Percentiles rank a stretch among this genome's conserved stretches.
Conservation (phyloP, 2,329 filamentous ascomycete species). For the Fusarium napiforme region DNA sequence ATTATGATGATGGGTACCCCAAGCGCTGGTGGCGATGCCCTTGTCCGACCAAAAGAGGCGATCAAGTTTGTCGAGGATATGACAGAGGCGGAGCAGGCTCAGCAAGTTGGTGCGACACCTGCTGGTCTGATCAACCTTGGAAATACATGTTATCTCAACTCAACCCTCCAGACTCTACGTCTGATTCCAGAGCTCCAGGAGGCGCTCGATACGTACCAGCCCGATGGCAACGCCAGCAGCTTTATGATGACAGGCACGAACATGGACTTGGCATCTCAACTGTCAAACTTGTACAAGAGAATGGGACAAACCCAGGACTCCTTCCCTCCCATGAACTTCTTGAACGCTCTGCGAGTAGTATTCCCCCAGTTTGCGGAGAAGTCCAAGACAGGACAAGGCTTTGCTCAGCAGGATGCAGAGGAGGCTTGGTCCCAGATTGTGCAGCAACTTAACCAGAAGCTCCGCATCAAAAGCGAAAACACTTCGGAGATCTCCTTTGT, state of each 20-base stretch:
- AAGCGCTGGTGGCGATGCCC: constrained; percentile 68
- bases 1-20: constrained; percentile 99
- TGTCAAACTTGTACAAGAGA: constrained; percentile 85
- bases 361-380: constrained; percentile 96
- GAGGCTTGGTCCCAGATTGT: constrained; percentile 98
- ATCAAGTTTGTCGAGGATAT: constrained; percentile 96
- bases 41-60: constrained; percentile 80
- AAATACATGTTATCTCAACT: constrained; percentile 99
- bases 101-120: constrained; percentile 84
- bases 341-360: constrained; percentile 79
- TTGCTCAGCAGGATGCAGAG: constrained; percentile 98
- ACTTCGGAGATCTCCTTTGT: constrained; percentile 76
- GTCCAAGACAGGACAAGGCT: constrained; percentile 83
- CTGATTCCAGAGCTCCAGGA: constrained; percentile 91
- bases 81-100: constrained; percentile 91
- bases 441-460: constrained; percentile 80
- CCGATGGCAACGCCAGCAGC: constrained; percentile 57
- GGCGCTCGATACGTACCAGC: constrained; percentile 71
- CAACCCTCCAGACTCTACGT: constrained; percentile 90
- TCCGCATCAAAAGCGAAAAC: constrained; percentile 71
- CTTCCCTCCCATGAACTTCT: constrained; percentile 85
- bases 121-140: constrained; percentile 91
- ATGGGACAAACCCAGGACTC: constrained; percentile 91
- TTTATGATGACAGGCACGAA: constrained; percentile 49
- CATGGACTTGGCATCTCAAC: constrained; percentile 78